A percentile compares a stretch with the other conserved stretches of the same genome.
phyloP scores from a whole-genome alignment of 2,329 filamentous ascomycete species.

The Hypoxylon sp. region DNA sequence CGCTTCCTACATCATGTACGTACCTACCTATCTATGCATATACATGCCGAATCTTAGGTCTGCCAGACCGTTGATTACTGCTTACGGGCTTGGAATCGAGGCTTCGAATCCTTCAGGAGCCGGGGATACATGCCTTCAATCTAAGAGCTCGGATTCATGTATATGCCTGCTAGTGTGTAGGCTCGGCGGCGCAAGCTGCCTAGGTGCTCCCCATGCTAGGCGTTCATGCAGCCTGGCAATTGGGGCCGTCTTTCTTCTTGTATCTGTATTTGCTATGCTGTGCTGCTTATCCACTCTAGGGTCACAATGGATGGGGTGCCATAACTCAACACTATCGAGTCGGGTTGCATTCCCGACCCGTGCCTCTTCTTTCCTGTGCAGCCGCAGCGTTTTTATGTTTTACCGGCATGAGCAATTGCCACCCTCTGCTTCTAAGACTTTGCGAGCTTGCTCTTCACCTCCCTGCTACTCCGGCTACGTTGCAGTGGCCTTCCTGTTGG shows the following conservation, averaged over 20 bases:
- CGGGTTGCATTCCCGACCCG: slow-evolving; percentile 50
- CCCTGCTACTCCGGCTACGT: slow-evolving; percentile 39
- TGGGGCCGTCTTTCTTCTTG: slow-evolving; percentile 42
- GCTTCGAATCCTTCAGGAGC: slow-evolving; percentile 40
- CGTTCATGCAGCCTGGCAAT: slow-evolving; percentile 52
- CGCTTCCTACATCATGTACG: slow-evolving; percentile 31
- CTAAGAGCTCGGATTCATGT: slow-evolving; percentile 24
- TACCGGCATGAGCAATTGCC: slow-evolving; percentile 52
- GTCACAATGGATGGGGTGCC: slow-evolving; percentile 40
- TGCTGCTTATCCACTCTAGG: slow-evolving; percentile 41
- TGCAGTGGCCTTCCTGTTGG: slow-evolving; percentile 45
- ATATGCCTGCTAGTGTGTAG: slow-evolving; percentile 27
- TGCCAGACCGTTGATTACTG: slow-evolving; percentile 31
- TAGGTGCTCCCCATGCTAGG: slow-evolving; percentile 46
- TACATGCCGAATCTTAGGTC: slow-evolving; percentile 38
- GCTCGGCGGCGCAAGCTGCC: slow-evolving; percentile 35
- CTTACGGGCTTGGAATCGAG: slow-evolving; percentile 36
- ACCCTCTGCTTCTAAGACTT: slow-evolving; percentile 36
- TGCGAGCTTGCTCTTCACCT: slow-evolving; percentile 35
- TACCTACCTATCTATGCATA: slow-evolving; percentile 13
- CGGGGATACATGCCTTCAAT: slow-evolving; percentile 19
- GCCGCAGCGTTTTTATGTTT: slow-evolving; percentile 50
- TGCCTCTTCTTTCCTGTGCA: slow-evolving; percentile 47
- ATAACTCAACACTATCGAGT: slow-evolving; percentile 44
- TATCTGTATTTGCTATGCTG: slow-evolving; percentile 40